phyloP scores from a whole-genome alignment of 2,329 filamentous ascomycete genomes.

The Aspergillus proliferans region DNA sequence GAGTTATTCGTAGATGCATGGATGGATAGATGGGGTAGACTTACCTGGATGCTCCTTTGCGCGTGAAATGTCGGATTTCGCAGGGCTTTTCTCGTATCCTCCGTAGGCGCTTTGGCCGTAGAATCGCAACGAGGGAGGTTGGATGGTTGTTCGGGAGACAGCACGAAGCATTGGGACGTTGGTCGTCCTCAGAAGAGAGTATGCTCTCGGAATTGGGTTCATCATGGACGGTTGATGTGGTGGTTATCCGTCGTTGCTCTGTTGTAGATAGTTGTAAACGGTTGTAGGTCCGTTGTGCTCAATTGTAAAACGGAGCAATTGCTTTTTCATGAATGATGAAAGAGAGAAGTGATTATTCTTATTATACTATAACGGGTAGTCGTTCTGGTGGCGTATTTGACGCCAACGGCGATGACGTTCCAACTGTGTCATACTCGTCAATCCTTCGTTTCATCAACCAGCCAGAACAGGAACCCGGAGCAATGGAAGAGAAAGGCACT shows the following conservation, averaged over 20 bases:
- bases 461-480: neutral
- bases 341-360: neutral
- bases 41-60: conserved; percentile 21
- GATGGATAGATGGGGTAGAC: neutral
- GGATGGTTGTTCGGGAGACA: neutral
- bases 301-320: too few species aligned
- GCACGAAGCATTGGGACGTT: neutral
- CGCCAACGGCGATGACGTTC: conserved; percentile 4
- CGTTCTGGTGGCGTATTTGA: neutral
- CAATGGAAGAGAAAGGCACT: neutral
- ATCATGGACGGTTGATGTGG: neutral
- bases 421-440: conserved; percentile 1
- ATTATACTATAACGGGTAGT: neutral
- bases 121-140: conserved; percentile 2
- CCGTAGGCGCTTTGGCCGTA: conserved; percentile 18
- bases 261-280: neutral
- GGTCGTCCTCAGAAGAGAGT: neutral
- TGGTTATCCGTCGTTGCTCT: too few species aligned
- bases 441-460: neutral
- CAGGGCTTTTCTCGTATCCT: conserved; percentile 7
- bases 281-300: neutral
- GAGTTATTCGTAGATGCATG: neutral
- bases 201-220: neutral
- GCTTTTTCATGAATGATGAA: neutral
- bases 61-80: conserved; percentile 10